phyloP scores from a whole-genome alignment of 1,284 basidiomycete species.

The Cryptococcus hybrid region DNA sequence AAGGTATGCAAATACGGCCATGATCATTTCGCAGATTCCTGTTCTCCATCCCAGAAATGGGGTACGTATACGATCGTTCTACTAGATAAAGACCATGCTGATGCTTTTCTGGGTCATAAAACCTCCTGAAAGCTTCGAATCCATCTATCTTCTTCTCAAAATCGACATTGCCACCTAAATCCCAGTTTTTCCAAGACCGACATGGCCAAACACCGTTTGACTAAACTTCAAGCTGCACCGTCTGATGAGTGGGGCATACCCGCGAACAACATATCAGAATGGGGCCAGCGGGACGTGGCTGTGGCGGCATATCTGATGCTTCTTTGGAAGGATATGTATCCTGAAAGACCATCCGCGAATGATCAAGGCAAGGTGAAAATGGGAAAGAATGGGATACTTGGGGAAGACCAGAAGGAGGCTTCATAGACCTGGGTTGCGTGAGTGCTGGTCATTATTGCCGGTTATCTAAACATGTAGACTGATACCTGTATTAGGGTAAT shows the following conservation, averaged over 20 bases:
- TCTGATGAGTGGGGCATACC: constrained; percentile 30
- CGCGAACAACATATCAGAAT: constrained; percentile 35
- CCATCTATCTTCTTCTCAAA: constrained; percentile 85
- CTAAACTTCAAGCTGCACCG: not conserved
- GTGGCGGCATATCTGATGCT: constrained; percentile 91
- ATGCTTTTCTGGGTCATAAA: too few relatives aligned
- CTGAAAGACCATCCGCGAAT: constrained; percentile 6
- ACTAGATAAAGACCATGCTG: too few relatives aligned
- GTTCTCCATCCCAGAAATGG: too few relatives aligned
- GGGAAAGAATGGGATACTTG: constrained; percentile 60
- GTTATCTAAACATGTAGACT: not conserved
- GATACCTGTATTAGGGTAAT: constrained; percentile 63
- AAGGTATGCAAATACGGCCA: constrained; percentile 80
- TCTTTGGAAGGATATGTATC: constrained; percentile 78
- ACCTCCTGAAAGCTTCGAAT: constrained; percentile 66
- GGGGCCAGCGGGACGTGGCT: constrained; percentile 67
- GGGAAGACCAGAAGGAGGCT: constrained; percentile 76
- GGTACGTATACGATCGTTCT: too few relatives aligned
- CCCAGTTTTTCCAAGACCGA: constrained; percentile 52
- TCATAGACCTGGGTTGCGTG: constrained; percentile 81
- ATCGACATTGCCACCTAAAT: constrained; percentile 70
- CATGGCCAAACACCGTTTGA: not conserved
- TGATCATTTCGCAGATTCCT: constrained; percentile 61
- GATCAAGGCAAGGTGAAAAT: constrained; percentile 3
- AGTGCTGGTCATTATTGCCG: constrained; percentile 9